Evolutionary conservation across 345 rosid genomes (phyloP), one percentile per base, ranked within the genome.

Genomic region (Tarenaya hassleriana): DNA sequence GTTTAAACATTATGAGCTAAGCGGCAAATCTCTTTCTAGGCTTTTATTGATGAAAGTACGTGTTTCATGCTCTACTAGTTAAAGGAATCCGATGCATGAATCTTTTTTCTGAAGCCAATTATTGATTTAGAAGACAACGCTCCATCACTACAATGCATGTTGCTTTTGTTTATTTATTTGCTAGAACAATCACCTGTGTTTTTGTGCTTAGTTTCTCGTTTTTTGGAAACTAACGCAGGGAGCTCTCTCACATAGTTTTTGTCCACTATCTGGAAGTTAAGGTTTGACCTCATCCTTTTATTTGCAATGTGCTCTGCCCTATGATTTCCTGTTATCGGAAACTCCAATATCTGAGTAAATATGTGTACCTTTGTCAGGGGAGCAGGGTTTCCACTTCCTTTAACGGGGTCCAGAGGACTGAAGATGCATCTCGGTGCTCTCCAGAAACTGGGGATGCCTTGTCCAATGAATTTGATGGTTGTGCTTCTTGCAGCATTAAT

Each of bases 231-330:
- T 54, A 42, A 45, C 72, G 72, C 94, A 87, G 98, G 78, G 82
- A 84, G 60, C 84, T 72, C 53, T 76, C 86, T 5, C 77, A 81
- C 71, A 88, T 92, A 50, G 98, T 84, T 68, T 75, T 92, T 57
- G 98, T 92, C 48, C 98, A 92, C 65, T 92, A 88, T 61, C 78
- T 75, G 19, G 96, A 84, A 68, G 95, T 92, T 32, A 83, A 81
- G 96, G 98, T 88, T 14, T 50, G 58, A 34, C 1, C 35, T 41
- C 31, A 29, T 55, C 42, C 58, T 67, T 3, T 60, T 24, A 34
- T 16, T 47, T 4, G n/a, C 34, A 47, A 3, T 24, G 37, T 44
- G 3, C 40, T 47, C 48, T 44, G 1, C 53, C 32, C 1, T 4
- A 1, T 49, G 5, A 6, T 41, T 20, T 59, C 42, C n/a, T 14